Evolutionary conservation across 495 filamentous ascomycete species (phyloP).

Genomic region (Neurospora tetrasperma): DNA sequence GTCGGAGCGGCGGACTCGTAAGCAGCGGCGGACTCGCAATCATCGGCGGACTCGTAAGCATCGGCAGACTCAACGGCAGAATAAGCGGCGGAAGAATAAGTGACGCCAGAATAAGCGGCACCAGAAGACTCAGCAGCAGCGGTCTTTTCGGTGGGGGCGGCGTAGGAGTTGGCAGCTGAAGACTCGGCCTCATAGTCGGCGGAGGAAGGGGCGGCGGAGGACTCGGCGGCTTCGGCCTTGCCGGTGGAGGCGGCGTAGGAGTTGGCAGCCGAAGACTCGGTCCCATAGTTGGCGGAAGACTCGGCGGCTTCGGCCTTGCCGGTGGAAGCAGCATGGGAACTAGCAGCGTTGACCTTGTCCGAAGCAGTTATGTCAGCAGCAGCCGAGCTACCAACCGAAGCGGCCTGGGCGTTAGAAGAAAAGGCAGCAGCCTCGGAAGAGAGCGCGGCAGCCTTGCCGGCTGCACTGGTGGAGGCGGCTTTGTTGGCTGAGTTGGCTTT

Average conservation of each 20-base stretch:
- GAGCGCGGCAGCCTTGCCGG: neutral
- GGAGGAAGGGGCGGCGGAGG: too few relatives aligned
- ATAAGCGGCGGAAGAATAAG: neutral
- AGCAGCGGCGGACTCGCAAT: neutral
- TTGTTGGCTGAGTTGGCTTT: neutral
- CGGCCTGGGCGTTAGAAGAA: neutral
- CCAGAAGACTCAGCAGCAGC: neutral
- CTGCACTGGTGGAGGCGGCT: neutral
- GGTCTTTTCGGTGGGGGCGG: neutral
- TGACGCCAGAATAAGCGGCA: neutral
- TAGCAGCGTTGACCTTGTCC: neutral
- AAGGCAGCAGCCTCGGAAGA: neutral
- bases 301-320: neutral
- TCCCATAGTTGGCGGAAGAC: neutral
- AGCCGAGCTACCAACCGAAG: neutral
- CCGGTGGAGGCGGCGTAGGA: neutral
- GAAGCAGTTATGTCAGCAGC: neutral
- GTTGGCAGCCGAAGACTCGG: neutral
- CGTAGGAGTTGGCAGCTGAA: neutral
- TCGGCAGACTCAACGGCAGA: neutral
- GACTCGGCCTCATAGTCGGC: too few relatives aligned
- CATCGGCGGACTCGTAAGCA: neutral
- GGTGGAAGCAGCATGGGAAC: neutral
- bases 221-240: neutral
- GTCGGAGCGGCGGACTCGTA: neutral